These are phyloP conservation scores for Alternaria metachromatica DNA, from an alignment of 2,329 filamentous ascomycete species.

Conservation along the genomic window DNA sequence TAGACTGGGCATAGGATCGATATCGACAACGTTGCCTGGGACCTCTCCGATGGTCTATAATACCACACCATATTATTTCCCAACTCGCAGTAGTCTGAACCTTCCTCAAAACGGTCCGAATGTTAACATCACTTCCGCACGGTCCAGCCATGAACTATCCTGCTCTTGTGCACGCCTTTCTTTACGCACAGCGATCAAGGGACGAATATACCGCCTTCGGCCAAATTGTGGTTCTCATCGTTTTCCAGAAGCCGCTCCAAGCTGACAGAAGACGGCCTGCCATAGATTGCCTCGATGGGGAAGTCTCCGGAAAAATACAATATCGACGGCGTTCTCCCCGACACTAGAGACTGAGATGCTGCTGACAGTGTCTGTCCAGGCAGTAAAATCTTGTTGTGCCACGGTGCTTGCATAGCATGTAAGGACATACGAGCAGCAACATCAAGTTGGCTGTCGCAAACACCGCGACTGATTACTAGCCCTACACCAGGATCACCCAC, in stretches of 20 bases:
- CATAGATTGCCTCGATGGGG: not conserved
- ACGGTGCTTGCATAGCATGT: not conserved
- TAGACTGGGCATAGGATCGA: not conserved
- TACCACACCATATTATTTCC: not conserved
- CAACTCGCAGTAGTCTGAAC: conserved; percentile 6
- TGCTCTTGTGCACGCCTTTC: not conserved
- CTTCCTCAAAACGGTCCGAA: conserved; percentile 14
- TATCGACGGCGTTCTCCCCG: not conserved
- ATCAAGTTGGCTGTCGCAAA: not conserved
- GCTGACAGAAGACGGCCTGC: not conserved
- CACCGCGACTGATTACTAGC: not conserved
- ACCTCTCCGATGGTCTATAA: not conserved
- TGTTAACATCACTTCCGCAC: not conserved
- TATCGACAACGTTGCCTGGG: not conserved
- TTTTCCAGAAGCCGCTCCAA: not conserved
- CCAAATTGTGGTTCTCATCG: not conserved
- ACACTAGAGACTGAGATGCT: not conserved
- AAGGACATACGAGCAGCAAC: not conserved
- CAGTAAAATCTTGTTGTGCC: not conserved
- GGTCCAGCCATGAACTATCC: conserved; percentile 1
- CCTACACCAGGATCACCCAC: not conserved
- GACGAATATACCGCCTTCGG: not conserved
- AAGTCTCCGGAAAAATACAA: not conserved
- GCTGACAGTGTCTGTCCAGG: not conserved
- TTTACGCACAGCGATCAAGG: not conserved